These are phyloP conservation scores for Antrodiella citrinella DNA, from an alignment of 768 basidiomycete species.

Conservation along the genomic window DNA sequence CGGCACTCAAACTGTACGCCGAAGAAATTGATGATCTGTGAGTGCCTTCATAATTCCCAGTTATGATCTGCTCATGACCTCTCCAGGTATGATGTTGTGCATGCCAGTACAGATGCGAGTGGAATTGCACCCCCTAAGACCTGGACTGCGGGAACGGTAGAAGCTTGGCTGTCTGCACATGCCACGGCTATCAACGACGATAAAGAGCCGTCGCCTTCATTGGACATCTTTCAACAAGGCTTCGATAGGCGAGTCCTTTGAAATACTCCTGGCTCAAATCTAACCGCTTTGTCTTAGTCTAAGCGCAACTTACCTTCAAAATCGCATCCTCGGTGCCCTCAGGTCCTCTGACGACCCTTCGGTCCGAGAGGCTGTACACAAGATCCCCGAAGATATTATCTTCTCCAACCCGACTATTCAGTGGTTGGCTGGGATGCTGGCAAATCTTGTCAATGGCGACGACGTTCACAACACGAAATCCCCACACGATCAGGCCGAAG, in stretches of 20 bases:
- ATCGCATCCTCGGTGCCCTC: conserved; percentile 4
- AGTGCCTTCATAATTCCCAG: neutral
- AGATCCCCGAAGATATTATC: conserved; percentile 1
- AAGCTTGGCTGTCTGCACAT: neutral
- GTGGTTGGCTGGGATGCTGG: neutral
- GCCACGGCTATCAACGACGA: conserved; percentile 2
- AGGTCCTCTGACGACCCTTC: neutral
- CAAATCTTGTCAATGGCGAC: neutral
- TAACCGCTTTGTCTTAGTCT: conserved; percentile 4
- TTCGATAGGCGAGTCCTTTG: conserved; percentile 26
- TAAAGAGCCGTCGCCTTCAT: neutral
- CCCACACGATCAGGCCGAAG: neutral
- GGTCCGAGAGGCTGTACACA: neutral
- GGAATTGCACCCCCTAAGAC: neutral
- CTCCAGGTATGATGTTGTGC: neutral
- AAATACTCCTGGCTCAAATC: no score
- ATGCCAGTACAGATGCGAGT: neutral
- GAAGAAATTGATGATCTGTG: conserved; percentile 12
- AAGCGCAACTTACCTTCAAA: conserved; percentile 8
- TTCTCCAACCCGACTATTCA: conserved; percentile 5
- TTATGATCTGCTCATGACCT: neutral
- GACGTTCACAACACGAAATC: neutral
- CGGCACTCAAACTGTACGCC: conserved; percentile 6
- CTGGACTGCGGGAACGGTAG: neutral
- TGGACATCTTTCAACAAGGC: conserved; percentile 26